Conservation (phyloP, 2,329 filamentous ascomycete genomes). For the Bipolaris sorokiniana region DNA sequence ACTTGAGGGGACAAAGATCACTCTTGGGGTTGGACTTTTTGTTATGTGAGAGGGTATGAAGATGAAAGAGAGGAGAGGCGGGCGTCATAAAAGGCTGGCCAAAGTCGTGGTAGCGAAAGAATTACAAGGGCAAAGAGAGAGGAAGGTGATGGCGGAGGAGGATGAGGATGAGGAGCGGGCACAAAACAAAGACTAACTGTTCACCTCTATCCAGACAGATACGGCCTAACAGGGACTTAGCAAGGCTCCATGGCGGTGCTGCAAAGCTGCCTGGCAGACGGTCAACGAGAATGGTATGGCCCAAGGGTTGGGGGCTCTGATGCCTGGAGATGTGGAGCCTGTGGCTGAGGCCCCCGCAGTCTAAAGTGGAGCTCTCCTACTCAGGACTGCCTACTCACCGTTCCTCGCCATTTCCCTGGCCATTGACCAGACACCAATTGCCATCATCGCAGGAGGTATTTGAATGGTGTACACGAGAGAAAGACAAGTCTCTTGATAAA, state of each 20-base stretch:
- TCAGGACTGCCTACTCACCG: not conserved
- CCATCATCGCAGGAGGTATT: not conserved
- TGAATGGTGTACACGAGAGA: not conserved
- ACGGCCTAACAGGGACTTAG: slow-evolving; percentile 16
- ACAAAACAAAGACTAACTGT: not conserved
- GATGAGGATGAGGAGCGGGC: slow-evolving; percentile 11
- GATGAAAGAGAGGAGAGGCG: too few relatives aligned
- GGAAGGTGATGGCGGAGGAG: too few relatives aligned
- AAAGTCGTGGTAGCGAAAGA: too few relatives aligned
- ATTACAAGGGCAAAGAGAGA: too few relatives aligned
- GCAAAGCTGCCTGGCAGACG: slow-evolving; percentile 19
- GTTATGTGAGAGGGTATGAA: too few relatives aligned
- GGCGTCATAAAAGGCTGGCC: too few relatives aligned
- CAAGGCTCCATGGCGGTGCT: slow-evolving; percentile 9
- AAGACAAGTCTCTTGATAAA: not conserved
- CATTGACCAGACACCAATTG: not conserved
- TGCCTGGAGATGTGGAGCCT: slow-evolving; percentile 28
- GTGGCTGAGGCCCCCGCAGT: slow-evolving; percentile 12
- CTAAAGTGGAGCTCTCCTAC: not conserved
- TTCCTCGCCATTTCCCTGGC: not conserved
- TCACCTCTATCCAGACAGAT: slow-evolving; percentile 7
- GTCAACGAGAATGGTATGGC: slow-evolving; percentile 12
- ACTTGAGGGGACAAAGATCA: too few relatives aligned
- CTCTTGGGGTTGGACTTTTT: too few relatives aligned
- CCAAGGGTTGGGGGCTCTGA: slow-evolving; percentile 17